Base-by-base conservation (phyloP, 2,329 filamentous ascomycete genomes). In the Periconia sp. region DNA sequence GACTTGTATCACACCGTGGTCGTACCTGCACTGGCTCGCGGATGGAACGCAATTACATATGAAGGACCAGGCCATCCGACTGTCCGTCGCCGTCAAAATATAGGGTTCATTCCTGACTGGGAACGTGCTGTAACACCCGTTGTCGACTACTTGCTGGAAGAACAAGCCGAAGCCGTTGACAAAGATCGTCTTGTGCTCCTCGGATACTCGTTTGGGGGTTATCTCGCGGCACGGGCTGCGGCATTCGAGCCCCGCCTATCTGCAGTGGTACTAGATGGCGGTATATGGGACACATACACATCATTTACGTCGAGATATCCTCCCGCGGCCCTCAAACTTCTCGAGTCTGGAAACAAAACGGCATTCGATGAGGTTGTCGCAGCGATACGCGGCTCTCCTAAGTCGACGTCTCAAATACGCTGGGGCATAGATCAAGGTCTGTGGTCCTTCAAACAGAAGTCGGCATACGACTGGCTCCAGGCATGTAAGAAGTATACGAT, bases 1-100 rank as follows among this genome's bases (percentile, higher is more conserved):
- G 64, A 68, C 26, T 50, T 51, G 7, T 61, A 49, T 28, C 62
- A 63, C 46, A 46, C 46, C 2, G 49, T 56, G 29, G 58, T 50
- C 11, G 52, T 59, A 12, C 49, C 60, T 3, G 63, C 57, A 2
- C 34, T 68, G 11, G 53, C 50, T 17, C 52, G 66, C 18, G 66
- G 65, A 12, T 69, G 57, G 42, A 66, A 65, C 40, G 52, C 59
- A 30, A 46, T 69, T 18, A 52, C 58, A 9, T 70, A 64, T 42
- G 65, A 70, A 47, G 66, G 66, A 1, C 65, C 65, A 1, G 66
- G 66, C 7, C 66, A 70, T 24, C 56, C 54, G 0, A 49, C 54
- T 10, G 60, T 61, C 18, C 49, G 58, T 7, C 51, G 59, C n/a
- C 30, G 52, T 15, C 55, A 65, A 29, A 41, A 52, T 22, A 37